Conservation (phyloP, 2,329 filamentous ascomycete genomes). For the Stagonosporopsis tanaceti region DNA sequence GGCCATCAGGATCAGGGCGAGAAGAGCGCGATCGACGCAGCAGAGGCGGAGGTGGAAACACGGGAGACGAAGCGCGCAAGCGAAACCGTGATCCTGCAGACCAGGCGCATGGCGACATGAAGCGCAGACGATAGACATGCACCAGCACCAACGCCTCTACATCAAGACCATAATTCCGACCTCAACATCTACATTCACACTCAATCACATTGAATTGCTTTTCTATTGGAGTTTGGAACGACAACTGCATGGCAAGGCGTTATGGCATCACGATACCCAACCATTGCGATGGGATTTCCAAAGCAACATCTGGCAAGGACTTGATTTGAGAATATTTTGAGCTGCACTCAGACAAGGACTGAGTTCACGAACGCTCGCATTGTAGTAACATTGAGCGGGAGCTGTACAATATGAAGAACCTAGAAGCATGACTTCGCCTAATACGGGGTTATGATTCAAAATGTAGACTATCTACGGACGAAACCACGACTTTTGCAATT, state of each 20-base stretch:
- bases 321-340: neutral
- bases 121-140: constrained; percentile 33
- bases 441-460: neutral
- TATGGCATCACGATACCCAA: constrained; percentile 25
- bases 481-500: neutral
- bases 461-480: constrained; percentile 3
- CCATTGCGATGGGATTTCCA: constrained; percentile 5
- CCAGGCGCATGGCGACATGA: constrained; percentile 34
- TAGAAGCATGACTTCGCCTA: neutral
- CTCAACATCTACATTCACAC: neutral
- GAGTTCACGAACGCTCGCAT: neutral
- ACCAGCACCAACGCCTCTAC: constrained; percentile 8
- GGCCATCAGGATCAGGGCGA: constrained; percentile 34
- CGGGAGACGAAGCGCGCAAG: constrained; percentile 34
- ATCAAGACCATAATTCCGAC: constrained; percentile 11
- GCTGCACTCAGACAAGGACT: too few species aligned
- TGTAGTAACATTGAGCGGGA: neutral
- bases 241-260: constrained; percentile 24
- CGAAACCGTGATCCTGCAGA: constrained; percentile 33
- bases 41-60: constrained; percentile 23
- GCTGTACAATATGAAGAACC: neutral
- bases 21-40: constrained; percentile 37
- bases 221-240: neutral
- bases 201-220: neutral
- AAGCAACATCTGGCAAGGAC: neutral